Conservation (phyloP, 345 rosid species). For the Arabidopsis arenosa region DNA sequence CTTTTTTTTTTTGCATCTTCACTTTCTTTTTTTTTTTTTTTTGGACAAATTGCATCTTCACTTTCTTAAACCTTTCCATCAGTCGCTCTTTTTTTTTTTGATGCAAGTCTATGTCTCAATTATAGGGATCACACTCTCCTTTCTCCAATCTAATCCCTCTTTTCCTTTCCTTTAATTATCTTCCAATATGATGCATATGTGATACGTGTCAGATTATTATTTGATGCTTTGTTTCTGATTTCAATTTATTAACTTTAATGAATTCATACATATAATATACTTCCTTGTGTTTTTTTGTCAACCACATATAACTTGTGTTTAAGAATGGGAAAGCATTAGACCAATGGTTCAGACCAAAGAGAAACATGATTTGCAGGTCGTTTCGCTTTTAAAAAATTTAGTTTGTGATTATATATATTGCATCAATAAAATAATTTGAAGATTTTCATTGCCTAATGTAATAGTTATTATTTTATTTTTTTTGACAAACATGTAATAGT, state of each 20-base stretch:
- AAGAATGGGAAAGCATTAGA: neutral
- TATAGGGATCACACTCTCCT: constrained; percentile 36
- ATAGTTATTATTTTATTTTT: neutral
- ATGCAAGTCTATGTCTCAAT: constrained; percentile 30
- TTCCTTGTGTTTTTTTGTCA: neutral
- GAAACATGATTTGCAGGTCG: neutral
- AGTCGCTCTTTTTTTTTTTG: neutral
- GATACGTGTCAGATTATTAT: neutral
- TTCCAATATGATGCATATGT: constrained; percentile 10
- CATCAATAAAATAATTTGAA: neutral
- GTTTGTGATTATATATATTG: neutral
- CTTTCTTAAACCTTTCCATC: constrained; percentile 19
- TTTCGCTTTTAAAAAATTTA: neutral
- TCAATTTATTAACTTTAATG: neutral
- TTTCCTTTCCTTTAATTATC: constrained; percentile 28
- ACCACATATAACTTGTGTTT: constrained; percentile 5
- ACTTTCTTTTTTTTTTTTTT: neutral
- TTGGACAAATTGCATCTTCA: constrained; percentile 20
- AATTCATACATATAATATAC: neutral
- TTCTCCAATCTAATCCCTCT: constrained; percentile 29
- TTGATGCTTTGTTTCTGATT: constrained; percentile 14
- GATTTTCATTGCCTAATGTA: neutral
- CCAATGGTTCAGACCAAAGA: neutral
- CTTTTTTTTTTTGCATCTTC: constrained; percentile 1
- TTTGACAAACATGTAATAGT: neutral